Evolutionary conservation across 1,284 basidiomycete genomes (phyloP).

Genomic region (Apiotrichum sp.): DNA sequence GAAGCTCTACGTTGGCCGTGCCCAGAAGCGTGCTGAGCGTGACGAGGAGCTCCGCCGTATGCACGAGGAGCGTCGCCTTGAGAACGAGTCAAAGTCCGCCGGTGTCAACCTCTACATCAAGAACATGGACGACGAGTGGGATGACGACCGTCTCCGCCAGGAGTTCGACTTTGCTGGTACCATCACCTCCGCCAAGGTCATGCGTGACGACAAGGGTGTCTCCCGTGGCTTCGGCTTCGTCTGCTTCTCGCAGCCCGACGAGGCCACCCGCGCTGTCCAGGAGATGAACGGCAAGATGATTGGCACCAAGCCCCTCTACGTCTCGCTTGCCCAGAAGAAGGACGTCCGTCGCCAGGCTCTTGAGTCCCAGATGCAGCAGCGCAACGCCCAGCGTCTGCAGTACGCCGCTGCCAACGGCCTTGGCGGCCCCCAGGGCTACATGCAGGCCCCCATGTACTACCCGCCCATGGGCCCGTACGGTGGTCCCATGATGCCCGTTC

Average conservation of each 20-base stretch:
- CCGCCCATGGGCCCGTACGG: constrained; percentile 65
- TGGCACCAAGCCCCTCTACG: constrained; percentile 96
- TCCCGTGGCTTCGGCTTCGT: constrained; percentile 96
- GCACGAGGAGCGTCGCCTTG: constrained; percentile 94
- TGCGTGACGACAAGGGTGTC: constrained; percentile 83
- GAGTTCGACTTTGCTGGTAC: constrained; percentile 97
- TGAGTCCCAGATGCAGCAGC: constrained; percentile 96
- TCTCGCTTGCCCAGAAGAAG: constrained; percentile 96
- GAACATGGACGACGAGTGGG: constrained; percentile 83
- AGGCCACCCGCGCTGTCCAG: constrained; percentile 97
- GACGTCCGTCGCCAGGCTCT: constrained; percentile 98
- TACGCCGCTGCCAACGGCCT: constrained; percentile 81
- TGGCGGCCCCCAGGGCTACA: constrained; percentile 63
- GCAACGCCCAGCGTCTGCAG: constrained; percentile 83
- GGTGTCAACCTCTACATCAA: constrained; percentile 99
- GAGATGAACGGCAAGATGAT: constrained; percentile 99
- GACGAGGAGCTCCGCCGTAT: constrained; percentile 92
- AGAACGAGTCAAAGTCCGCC: constrained; percentile 97
- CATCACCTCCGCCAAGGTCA: constrained; percentile 98
- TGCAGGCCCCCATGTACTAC: constrained; percentile 81
- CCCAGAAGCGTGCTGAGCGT: constrained; percentile 98
- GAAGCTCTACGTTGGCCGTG: constrained; percentile 92
- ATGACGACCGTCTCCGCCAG: constrained; percentile 86
- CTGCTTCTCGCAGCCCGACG: constrained; percentile 96
- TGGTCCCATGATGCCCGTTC: constrained; percentile 54